Conservation (phyloP, 1,284 basidiomycete genomes). For the Cutaneotrichosporon cyanovorans region DNA sequence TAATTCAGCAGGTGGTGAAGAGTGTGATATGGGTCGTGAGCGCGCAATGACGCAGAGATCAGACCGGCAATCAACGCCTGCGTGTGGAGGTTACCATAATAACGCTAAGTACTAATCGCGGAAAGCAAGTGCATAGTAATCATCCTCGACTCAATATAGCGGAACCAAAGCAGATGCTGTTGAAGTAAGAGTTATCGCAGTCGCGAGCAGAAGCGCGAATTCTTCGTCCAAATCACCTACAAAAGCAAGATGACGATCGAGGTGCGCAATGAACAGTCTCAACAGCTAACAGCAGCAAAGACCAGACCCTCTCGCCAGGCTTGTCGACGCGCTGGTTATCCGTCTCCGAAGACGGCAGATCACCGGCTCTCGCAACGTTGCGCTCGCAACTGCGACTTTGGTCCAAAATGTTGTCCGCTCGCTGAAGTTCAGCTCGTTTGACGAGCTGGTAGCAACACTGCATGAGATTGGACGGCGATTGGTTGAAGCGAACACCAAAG, state of each 20-base stretch:
- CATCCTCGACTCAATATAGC: no score
- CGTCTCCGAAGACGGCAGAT: slow-evolving; percentile 67
- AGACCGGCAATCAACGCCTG: background rate
- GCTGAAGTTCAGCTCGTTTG: slow-evolving; percentile 76
- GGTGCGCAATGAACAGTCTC: background rate
- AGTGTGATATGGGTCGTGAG: background rate
- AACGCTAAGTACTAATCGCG: no score
- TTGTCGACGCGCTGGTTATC: slow-evolving; percentile 60
- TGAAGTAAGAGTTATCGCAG: no score
- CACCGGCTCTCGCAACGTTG: slow-evolving; percentile 76
- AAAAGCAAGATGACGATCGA: slow-evolving; percentile 1
- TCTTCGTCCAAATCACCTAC: background rate
- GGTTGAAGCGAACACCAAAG: slow-evolving; percentile 86
- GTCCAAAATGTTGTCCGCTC: slow-evolving; percentile 81
- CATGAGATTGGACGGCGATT: slow-evolving; percentile 69
- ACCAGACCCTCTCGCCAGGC: slow-evolving; percentile 33
- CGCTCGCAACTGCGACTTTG: slow-evolving; percentile 79
- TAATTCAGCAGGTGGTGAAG: background rate
- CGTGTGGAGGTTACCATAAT: no score
- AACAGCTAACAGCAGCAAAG: slow-evolving; percentile 6
- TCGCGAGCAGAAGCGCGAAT: no score
- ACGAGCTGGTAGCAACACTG: slow-evolving; percentile 75
- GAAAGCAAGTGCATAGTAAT: no score
- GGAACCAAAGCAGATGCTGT: no score
- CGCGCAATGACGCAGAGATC: slow-evolving; percentile 1